A percentile compares a stretch with the other conserved stretches of the same genome.
Evolutionary conservation across 495 filamentous ascomycete genomes (phyloP).

Genomic region (Venustampulla echinocandica): DNA sequence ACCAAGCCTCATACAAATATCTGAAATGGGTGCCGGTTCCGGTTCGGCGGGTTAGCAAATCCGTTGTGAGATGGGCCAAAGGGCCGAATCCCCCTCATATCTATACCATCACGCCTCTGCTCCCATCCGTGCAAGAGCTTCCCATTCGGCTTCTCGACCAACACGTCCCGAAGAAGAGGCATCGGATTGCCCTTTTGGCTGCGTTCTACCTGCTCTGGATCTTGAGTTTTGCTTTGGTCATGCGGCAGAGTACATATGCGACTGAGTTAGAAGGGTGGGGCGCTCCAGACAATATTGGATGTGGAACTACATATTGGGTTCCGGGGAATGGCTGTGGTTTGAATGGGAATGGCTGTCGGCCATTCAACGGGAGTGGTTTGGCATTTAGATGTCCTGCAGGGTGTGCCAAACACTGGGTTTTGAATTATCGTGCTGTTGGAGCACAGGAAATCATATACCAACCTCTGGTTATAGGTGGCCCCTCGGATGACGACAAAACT

Average conservation of each 20-base stretch:
- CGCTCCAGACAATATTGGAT: conserved; percentile 55
- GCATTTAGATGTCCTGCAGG: conserved; percentile 76
- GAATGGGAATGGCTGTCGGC: conserved; percentile 72
- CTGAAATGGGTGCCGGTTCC: conserved; percentile 43
- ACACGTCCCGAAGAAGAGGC: conserved; percentile 52
- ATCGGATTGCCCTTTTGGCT: conserved; percentile 51
- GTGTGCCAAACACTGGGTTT: conserved; percentile 54
- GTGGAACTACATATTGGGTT: conserved; percentile 55
- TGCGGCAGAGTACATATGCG: conserved; percentile 52
- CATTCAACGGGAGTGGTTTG: conserved; percentile 59
- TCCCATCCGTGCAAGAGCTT: conserved; percentile 59
- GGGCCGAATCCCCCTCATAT: conserved; percentile 59
- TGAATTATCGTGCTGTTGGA: conserved; percentile 69
- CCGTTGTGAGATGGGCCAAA: conserved; percentile 53
- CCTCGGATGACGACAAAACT: conserved; percentile 35
- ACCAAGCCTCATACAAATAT: conserved; percentile 24
- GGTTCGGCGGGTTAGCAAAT: conserved; percentile 30
- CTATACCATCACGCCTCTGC: conserved; percentile 58
- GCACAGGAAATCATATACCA: conserved; percentile 61
- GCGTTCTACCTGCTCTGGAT: conserved; percentile 63
- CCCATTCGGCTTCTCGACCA: conserved; percentile 55
- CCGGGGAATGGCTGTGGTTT: conserved; percentile 67
- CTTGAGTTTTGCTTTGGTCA: conserved; percentile 57
- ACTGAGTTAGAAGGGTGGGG: conserved; percentile 64
- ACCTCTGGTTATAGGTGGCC: conserved; percentile 68